phyloP scores from a whole-genome alignment of 306 rosid genomes.

The Purshia tridentata region DNA sequence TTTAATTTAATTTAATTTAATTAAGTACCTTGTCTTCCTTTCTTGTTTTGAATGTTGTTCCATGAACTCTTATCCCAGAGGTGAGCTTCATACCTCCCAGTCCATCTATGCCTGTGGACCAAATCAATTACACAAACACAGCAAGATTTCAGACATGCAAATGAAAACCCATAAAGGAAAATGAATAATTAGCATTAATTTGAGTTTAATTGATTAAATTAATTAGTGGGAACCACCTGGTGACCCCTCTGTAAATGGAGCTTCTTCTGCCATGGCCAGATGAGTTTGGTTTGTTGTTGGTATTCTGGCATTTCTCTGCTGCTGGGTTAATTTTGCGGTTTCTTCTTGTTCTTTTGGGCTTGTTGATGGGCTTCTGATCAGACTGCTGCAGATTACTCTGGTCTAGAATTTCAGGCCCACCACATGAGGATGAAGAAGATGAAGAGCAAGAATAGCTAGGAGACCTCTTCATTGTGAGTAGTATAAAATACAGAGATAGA shows the following conservation, averaged over 20 bases:
- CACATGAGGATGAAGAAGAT: constrained; percentile 40
- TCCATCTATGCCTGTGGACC: constrained; percentile 80
- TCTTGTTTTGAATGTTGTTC: constrained; percentile 84
- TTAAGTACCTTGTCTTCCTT: constrained; percentile 81
- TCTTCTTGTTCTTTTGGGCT: constrained; percentile 35
- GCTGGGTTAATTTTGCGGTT: constrained; percentile 1
- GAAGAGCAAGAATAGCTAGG: constrained; percentile 45
- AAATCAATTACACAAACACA: constrained; percentile 8
- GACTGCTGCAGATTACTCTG: neutral
- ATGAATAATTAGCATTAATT: neutral
- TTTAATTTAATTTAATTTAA: neutral
- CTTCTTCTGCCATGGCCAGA: constrained; percentile 47
- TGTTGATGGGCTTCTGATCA: constrained; percentile 19
- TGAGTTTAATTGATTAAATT: neutral
- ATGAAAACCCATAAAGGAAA: constrained; percentile 21
- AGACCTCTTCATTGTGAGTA: constrained; percentile 65
- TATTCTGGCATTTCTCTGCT: constrained; percentile 29
- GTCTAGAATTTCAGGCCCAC: constrained; percentile 21
- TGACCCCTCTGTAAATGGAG: constrained; percentile 92
- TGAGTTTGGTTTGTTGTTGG: constrained; percentile 12
- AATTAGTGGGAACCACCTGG: constrained; percentile 42
- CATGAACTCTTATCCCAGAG: constrained; percentile 93
- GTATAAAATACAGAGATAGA: neutral
- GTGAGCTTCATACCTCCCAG: constrained; percentile 97
- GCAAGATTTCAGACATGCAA: constrained; percentile 51